A percentile compares a stretch with the other conserved stretches of the same genome.
Conservation (phyloP, 2,329 filamentous ascomycete species). For the Claviceps capensis region DNA sequence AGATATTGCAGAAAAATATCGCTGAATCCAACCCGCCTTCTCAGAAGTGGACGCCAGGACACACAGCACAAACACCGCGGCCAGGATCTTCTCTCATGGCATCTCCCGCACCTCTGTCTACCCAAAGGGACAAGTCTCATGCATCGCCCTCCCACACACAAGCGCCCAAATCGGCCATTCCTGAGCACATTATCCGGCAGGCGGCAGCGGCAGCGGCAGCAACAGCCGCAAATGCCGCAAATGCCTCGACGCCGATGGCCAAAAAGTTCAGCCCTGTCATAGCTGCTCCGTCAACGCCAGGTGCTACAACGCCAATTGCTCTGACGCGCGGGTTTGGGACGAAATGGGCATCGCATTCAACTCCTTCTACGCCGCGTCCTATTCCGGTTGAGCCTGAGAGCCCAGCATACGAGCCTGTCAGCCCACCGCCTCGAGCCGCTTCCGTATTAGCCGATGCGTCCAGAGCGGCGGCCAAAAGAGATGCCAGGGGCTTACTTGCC, state of each 20-base stretch:
- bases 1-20: slow-evolving; percentile 12
- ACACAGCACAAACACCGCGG: slow-evolving; percentile 11
- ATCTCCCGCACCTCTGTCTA: slow-evolving; percentile 13
- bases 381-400: slow-evolving; percentile 27
- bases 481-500: slow-evolving; percentile 11
- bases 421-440: slow-evolving; percentile 32
- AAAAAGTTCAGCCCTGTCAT: slow-evolving; percentile 19
- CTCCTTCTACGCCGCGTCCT: slow-evolving; percentile 41
- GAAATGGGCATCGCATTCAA: slow-evolving; percentile 43
- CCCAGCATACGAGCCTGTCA: slow-evolving; percentile 45
- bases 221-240: slow-evolving; percentile 11
- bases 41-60: slow-evolving; percentile 20
- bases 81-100: slow-evolving; percentile 11
- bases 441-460: slow-evolving; percentile 22
- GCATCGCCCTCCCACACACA: slow-evolving; percentile 18
- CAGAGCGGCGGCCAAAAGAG: slow-evolving; percentile 18
- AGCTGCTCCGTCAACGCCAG: slow-evolving; percentile 22
- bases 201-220: slow-evolving; percentile 17
- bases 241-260: slow-evolving; percentile 12
- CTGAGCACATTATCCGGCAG: slow-evolving; percentile 29
- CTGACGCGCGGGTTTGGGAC: slow-evolving; percentile 33
- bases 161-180: slow-evolving; percentile 22
- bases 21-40: slow-evolving; percentile 13
- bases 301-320: slow-evolving; percentile 15
- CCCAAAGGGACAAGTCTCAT: slow-evolving; percentile 17